Evolutionary conservation across 306 rosid species (phyloP).

Genomic region (Lupinus albus): DNA sequence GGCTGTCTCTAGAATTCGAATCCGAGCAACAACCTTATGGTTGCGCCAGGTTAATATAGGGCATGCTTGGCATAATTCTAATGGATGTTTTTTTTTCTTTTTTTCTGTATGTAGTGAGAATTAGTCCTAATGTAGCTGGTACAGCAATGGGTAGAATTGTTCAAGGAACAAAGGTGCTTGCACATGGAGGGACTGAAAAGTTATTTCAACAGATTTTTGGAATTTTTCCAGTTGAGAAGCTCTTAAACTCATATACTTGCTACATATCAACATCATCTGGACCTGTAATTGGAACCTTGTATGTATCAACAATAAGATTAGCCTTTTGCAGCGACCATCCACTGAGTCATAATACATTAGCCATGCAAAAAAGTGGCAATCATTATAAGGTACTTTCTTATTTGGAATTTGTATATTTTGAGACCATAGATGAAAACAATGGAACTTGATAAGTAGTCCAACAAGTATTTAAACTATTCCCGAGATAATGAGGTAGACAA

Average conservation of each 20-base stretch:
- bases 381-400: slow-evolving; percentile 56
- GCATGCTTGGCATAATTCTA: too few relatives aligned
- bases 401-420: neutral
- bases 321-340: slow-evolving; percentile 70
- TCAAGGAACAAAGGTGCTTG: slow-evolving; percentile 57
- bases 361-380: slow-evolving; percentile 40
- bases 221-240: slow-evolving; percentile 51
- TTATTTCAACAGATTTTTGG: slow-evolving; percentile 55
- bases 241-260: slow-evolving; percentile 60
- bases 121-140: slow-evolving; percentile 51
- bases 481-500: too few relatives aligned
- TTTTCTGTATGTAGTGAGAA: slow-evolving; percentile 48
- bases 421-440: neutral
- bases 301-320: slow-evolving; percentile 55
- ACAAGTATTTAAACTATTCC: too few relatives aligned
- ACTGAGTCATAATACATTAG: slow-evolving; percentile 37
- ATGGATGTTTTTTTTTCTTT: neutral
- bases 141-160: slow-evolving; percentile 62
- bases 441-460: too few relatives aligned
- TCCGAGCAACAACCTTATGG: too few relatives aligned
- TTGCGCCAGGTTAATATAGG: too few relatives aligned
- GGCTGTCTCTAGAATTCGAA: too few relatives aligned
- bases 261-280: slow-evolving; percentile 62
- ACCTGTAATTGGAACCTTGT: slow-evolving; percentile 62
- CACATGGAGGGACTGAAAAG: slow-evolving; percentile 58